Base-by-base conservation (phyloP, 306 rosid genomes). In the Vigna hirtella region DNA sequence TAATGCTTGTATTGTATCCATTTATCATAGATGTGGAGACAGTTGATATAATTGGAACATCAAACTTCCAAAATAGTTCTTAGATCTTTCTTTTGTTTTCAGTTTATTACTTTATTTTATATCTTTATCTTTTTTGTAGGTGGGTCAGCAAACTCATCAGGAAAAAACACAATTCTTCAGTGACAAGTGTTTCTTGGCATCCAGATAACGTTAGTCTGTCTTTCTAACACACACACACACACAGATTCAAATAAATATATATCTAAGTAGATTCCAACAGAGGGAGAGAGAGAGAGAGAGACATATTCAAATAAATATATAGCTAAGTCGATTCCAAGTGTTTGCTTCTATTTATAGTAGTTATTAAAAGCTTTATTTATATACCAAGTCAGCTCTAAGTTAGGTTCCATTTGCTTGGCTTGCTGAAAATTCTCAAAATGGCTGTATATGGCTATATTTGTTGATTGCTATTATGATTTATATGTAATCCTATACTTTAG, bases 91-190 rank as follows among this genome's bases (percentile, higher is more conserved):
- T 70, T 7, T 42, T 51, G 40, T 4, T 48, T 77, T 48, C 30
- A 38, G 15, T 76, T 76, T 34, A 56, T 32, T 11, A 26, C 28
- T 26, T 26, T 1, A 45, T 80, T 52, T 15, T 43, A 52, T 12
- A 62, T 49, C 45, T 77, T 52, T 70, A 36, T 70, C 22, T 48
- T 50, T 77, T 85, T 73, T 77, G 78, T 90, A 95, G 99, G 99
- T 95, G 99, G 99, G 93, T 95, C 80, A 93, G 99, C 90, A 95
- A 95, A 86, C 94, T 93, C 79, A 88, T 95, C 83, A 88, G 98
- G 83, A 95, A 91, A 90, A 83, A 90, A 52, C 99, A 93, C 5
- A 91, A 91, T 34, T 95, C 99, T 82, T 95, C 98, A 24, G 98
- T 95, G 83, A 95, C 98, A 28, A 84, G 87, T 81, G 97, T 95